Conservation (phyloP, 768 basidiomycete genomes). For the Krasilnikovozyma curviuscula region DNA sequence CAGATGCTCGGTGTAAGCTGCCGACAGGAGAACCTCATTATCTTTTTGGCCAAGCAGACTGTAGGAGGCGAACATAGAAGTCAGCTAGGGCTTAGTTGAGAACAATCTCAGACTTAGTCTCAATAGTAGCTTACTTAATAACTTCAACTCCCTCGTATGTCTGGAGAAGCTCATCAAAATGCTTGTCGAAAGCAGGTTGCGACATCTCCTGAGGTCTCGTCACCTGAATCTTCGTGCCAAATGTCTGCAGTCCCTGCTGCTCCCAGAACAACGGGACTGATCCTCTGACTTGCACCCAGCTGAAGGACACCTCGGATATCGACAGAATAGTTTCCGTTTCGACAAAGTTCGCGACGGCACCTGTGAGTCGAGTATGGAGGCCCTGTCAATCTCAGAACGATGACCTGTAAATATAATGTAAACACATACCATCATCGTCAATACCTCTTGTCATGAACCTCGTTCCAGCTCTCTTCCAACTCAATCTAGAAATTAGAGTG, state of each 20-base stretch:
- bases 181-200: constrained; percentile 90
- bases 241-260: constrained; percentile 85
- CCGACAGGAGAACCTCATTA: constrained; percentile 66
- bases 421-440: constrained; percentile 49
- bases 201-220: constrained; percentile 61
- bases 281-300: constrained; percentile 84
- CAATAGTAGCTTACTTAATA: constrained; percentile 35
- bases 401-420: too few species aligned
- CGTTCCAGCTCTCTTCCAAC: constrained; percentile 90
- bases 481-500: constrained; percentile 64
- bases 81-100: background rate
- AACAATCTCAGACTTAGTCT: background rate
- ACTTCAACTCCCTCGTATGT: constrained; percentile 71
- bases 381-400: background rate
- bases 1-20: constrained; percentile 65
- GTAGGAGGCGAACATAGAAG: background rate
- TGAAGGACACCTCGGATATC: constrained; percentile 68
- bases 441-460: constrained; percentile 93
- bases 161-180: constrained; percentile 67
- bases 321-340: constrained; percentile 90
- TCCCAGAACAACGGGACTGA: constrained; percentile 99
- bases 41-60: constrained; percentile 69
- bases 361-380: constrained; percentile 11
- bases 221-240: constrained; percentile 84
- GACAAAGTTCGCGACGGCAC: constrained; percentile 87